Conservation (phyloP, 192 early-diverging fungal species). For the Gonapodya prolifera region DNA sequence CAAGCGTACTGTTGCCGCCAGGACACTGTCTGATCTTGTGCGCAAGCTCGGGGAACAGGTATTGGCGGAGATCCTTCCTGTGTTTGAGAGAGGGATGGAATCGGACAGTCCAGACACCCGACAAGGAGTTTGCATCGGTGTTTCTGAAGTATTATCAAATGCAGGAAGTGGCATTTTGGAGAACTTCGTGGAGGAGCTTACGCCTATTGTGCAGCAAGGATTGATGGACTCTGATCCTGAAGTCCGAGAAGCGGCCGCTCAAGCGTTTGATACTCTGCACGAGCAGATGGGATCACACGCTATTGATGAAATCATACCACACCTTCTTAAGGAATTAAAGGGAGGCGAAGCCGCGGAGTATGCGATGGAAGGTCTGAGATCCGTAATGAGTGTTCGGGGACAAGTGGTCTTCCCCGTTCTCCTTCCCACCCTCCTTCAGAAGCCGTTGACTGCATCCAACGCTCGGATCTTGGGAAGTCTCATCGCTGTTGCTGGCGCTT, state of each 20-base stretch:
- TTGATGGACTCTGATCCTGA: slow-evolving; percentile 71
- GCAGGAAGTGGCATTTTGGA: slow-evolving; percentile 67
- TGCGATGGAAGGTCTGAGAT: slow-evolving; percentile 89
- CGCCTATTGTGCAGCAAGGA: slow-evolving; percentile 68
- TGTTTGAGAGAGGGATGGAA: slow-evolving; percentile 71
- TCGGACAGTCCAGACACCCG: slow-evolving; percentile 52
- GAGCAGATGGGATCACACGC: slow-evolving; percentile 81
- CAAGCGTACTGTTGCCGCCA: slow-evolving; percentile 71
- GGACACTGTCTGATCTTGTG: slow-evolving; percentile 88
- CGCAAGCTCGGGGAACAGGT: slow-evolving; percentile 87
- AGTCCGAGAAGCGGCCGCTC: slow-evolving; percentile 88
- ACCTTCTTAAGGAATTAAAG: slow-evolving; percentile 64
- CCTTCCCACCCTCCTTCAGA: slow-evolving; percentile 82
- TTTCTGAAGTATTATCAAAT: slow-evolving; percentile 80
- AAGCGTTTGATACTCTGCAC: slow-evolving; percentile 89
- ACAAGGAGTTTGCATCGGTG: slow-evolving; percentile 85
- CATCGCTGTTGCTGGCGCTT: slow-evolving; percentile 77
- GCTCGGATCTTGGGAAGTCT: slow-evolving; percentile 79
- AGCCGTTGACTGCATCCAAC: slow-evolving; percentile 83
- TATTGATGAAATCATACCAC: slow-evolving; percentile 88
- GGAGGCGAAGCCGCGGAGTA: slow-evolving; percentile 27
- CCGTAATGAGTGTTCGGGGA: slow-evolving; percentile 94
- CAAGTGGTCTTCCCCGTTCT: slow-evolving; percentile 96
- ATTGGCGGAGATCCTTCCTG: slow-evolving; percentile 76
- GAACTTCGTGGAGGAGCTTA: slow-evolving; percentile 75